These are phyloP conservation scores for Cutaneotrichosporon mucoides DNA, from an alignment of 1,284 basidiomycete species.

Conservation along the genomic window DNA sequence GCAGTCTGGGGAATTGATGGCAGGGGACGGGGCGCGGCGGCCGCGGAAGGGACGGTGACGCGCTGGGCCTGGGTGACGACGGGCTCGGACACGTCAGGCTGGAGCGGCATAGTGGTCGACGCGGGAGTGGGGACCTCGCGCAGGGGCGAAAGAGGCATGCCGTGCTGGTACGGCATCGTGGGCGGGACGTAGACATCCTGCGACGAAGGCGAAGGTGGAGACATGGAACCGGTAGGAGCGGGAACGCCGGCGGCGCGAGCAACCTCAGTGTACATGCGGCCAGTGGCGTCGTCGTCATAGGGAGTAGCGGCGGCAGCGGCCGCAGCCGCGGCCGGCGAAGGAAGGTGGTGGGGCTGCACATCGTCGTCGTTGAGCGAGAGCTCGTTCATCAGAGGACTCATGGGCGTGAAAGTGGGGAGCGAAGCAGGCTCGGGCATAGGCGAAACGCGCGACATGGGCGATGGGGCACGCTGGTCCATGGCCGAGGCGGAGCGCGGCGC, in stretches of 20 bases:
- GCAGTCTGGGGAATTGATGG: background rate
- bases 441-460: background rate
- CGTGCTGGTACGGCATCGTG: constrained; percentile 42
- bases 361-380: background rate
- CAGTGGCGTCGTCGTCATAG: constrained; percentile 23
- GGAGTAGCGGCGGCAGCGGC: background rate
- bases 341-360: background rate
- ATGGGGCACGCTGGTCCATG: background rate
- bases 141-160: constrained; percentile 43
- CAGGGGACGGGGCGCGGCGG: background rate
- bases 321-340: background rate
- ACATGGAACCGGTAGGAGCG: constrained; percentile 3
- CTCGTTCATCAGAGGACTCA: constrained; percentile 31
- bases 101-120: background rate
- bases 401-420: constrained; percentile 33
- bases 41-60: background rate
- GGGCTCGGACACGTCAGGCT: background rate
- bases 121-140: constrained; percentile 38
- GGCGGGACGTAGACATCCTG: constrained; percentile 10
- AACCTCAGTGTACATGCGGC: constrained; percentile 41
- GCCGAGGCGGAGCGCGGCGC: background rate
- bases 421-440: background rate
- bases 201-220: background rate
- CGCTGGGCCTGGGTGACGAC: background rate
- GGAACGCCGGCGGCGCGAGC: constrained; percentile 36